These are phyloP conservation scores for Lepiota brunneoincarnata DNA, from an alignment of 768 basidiomycete genomes.

Conservation along the genomic window DNA sequence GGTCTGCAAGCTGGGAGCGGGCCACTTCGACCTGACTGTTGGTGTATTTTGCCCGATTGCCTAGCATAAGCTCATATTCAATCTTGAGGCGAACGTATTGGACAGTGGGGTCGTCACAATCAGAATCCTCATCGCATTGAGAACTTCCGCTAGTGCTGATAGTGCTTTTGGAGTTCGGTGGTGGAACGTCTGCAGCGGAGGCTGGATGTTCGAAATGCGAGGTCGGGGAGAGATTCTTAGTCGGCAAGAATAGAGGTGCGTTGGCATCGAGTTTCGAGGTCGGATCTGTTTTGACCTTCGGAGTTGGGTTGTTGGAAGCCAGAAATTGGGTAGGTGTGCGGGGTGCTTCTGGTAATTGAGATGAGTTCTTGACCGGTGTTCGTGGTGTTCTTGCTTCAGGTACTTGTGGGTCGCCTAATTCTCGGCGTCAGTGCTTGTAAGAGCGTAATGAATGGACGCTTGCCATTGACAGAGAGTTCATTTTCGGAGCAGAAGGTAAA, in stretches of 20 bases:
- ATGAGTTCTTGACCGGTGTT: constrained; percentile 11
- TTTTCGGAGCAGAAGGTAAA: constrained; percentile 60
- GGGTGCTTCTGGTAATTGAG: constrained; percentile 28
- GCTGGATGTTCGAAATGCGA: background rate
- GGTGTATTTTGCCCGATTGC: constrained; percentile 23
- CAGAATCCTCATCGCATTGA: constrained; percentile 16
- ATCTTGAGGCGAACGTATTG: constrained; percentile 66
- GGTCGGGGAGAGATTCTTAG: background rate
- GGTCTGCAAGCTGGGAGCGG: constrained; percentile 36
- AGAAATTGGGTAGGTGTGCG: constrained; percentile 33
- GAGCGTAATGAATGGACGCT: constrained; percentile 3
- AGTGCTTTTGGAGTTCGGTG: background rate
- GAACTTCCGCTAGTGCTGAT: background rate
- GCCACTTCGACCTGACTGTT: constrained; percentile 33
- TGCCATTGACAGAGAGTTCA: constrained; percentile 48
- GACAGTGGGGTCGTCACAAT: constrained; percentile 53
- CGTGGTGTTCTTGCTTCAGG: constrained; percentile 10
- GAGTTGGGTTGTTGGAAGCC: constrained; percentile 19
- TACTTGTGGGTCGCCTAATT: constrained; percentile 1
- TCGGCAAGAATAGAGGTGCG: constrained; percentile 36
- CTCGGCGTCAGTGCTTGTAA: background rate
- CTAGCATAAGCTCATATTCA: constrained; percentile 44
- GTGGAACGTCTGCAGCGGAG: background rate
- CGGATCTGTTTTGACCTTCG: constrained; percentile 13
- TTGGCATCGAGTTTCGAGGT: constrained; percentile 32